These are phyloP conservation scores for Penicillium antarcticum DNA, from an alignment of 495 filamentous ascomycete species.

Conservation along the genomic window DNA sequence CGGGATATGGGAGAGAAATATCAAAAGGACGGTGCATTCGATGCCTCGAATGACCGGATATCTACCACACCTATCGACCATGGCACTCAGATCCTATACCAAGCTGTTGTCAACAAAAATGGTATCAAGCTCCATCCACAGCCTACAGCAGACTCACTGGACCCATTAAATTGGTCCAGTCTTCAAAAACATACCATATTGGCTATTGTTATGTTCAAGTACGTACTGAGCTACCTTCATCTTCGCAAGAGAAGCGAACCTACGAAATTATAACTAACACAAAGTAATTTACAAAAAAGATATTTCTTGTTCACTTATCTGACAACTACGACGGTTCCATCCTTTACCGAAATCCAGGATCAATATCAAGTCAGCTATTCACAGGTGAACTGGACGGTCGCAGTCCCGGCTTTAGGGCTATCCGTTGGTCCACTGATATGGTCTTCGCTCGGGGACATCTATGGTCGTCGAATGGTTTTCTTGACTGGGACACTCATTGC, in stretches of 20 bases:
- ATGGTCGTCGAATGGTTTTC: slow-evolving; percentile 53
- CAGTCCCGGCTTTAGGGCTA: slow-evolving; percentile 58
- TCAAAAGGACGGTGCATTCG: background rate
- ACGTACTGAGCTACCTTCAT: slow-evolving; percentile 5
- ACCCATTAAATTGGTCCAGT: slow-evolving; percentile 57
- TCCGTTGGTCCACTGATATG: slow-evolving; percentile 57
- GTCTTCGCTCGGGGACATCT: slow-evolving; percentile 56
- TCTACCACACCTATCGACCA: slow-evolving; percentile 3
- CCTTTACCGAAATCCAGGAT: slow-evolving; percentile 50
- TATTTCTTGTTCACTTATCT: slow-evolving; percentile 66
- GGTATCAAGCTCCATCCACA: slow-evolving; percentile 45
- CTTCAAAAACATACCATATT: slow-evolving; percentile 50
- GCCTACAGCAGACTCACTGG: slow-evolving; percentile 51
- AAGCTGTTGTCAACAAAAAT: slow-evolving; percentile 19
- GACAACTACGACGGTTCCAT: slow-evolving; percentile 59
- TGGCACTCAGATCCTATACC: slow-evolving; percentile 8
- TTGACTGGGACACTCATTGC: slow-evolving; percentile 53
- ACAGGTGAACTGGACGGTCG: slow-evolving; percentile 63
- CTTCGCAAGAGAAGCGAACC: background rate
- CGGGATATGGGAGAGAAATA: background rate
- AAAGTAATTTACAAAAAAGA: slow-evolving; percentile 17
- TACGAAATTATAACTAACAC: background rate
- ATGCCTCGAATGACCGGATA: background rate
- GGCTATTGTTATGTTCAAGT: slow-evolving; percentile 58
- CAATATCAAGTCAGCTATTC: slow-evolving; percentile 47